A percentile compares a stretch with the other conserved stretches of the same genome.
phyloP scores from a whole-genome alignment of 1,284 basidiomycete species.

The Coniferiporia weirii region DNA sequence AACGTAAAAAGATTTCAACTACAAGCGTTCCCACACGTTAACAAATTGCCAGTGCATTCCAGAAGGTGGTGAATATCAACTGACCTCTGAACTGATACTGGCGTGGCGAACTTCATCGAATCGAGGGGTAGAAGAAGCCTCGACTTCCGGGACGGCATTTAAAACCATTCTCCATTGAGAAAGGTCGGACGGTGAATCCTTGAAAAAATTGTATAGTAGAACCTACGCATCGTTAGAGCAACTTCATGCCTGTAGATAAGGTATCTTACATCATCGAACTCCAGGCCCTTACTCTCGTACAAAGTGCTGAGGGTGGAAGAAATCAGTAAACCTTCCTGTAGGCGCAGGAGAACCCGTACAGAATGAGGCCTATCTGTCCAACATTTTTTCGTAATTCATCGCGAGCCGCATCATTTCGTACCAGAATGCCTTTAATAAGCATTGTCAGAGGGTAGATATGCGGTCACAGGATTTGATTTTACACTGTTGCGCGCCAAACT shows the following conservation, averaged over 20 bases:
- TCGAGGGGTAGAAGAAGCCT: slow-evolving; percentile 33
- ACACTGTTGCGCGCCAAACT: slow-evolving; percentile 70
- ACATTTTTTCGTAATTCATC: slow-evolving; percentile 47
- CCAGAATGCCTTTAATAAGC: slow-evolving; percentile 53
- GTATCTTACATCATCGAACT: slow-evolving; percentile 59
- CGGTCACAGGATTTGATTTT: slow-evolving; percentile 12
- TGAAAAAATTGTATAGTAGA: slow-evolving; percentile 66
- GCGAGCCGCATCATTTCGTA: slow-evolving; percentile 52
- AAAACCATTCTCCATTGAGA: slow-evolving; percentile 59
- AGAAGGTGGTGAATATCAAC: slow-evolving; percentile 1
- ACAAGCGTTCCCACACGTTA: slow-evolving; percentile 4
- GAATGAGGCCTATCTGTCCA: slow-evolving; percentile 55
- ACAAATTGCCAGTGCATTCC: neutral
- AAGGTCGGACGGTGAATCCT: slow-evolving; percentile 47
- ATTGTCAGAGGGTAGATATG: neutral
- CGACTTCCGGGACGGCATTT: slow-evolving; percentile 20
- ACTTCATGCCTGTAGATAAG: neutral
- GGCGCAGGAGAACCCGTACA: slow-evolving; percentile 37
- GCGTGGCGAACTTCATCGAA: slow-evolving; percentile 53
- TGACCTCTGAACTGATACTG: slow-evolving; percentile 54
- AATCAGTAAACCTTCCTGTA: neutral
- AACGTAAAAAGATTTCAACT: slow-evolving; percentile 68
- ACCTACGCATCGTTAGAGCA: slow-evolving; percentile 38
- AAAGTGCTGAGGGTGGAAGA: slow-evolving; percentile 44
- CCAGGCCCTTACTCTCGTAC: slow-evolving; percentile 70